Evolutionary conservation across 495 filamentous ascomycete genomes (phyloP), one percentile per base, ranked within the genome.

Genomic region (Penicillium verhagenii): DNA sequence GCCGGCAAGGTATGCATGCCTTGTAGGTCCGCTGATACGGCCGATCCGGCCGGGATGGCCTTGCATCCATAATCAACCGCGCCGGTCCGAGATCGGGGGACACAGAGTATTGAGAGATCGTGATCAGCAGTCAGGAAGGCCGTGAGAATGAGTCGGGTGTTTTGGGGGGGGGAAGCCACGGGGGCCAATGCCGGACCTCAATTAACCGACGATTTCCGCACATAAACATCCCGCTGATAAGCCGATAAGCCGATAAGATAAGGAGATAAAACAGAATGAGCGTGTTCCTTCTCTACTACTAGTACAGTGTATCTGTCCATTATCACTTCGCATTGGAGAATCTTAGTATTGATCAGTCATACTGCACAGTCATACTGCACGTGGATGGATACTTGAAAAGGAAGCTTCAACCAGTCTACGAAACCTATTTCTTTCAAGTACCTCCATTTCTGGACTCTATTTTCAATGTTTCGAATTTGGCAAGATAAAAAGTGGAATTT

Each of bases 1-100:
- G 72, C 47, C 75, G 72, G 53, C 75, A 78, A 42, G 75, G 68
- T 20, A 77, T 66, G 53, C 75, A 78, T 16, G 75, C 75, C 59
- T 78, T 78, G 74, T 78, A 78, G 29, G 75, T 75, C 47, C 75
- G 75, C 60, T 78, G 72, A 57, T 76, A 78, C 16, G 70, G 66
- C 46, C 71, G 72, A 51, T 68, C 65, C 40, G 65, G 59, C 42
- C 71, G 69, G 50, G 70, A 62, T 53, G 64, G 64, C 47, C 69
- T 71, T 47, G 69, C 69, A 56, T 76, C 70, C 73, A 76, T 76
- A 33, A 26, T 72, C 47, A 45, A n/a, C 47, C 29, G 46, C 11
- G 19, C 18, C 46, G 19, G n/a, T 35, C 18, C 25, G 46, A 31
- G n/a, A 26, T 19, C n/a, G 13, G 31, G 11, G 33, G 13, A 11